These are phyloP conservation scores for Fusarium xyrophilum DNA, from an alignment of 2,329 filamentous ascomycete genomes.

Conservation along the genomic window DNA sequence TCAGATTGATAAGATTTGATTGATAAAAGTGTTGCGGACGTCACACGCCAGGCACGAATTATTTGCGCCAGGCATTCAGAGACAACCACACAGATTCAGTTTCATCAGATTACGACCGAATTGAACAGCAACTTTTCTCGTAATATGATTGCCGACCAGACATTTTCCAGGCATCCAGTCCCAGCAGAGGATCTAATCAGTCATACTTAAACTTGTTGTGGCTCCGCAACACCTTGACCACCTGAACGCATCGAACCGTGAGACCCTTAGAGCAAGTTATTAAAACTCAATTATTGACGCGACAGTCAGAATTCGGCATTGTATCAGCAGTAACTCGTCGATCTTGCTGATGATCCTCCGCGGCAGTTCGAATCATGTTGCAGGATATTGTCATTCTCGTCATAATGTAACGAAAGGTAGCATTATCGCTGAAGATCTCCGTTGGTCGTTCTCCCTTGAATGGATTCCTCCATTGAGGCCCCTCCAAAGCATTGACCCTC, in stretches of 20 bases:
- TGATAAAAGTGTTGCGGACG: slow-evolving; percentile 49
- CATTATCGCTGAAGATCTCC: slow-evolving; percentile 16
- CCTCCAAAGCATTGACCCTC: slow-evolving; percentile 17
- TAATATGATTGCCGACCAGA: slow-evolving; percentile 18
- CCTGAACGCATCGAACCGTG: neutral
- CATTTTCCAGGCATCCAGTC: slow-evolving; percentile 15
- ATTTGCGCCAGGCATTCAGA: slow-evolving; percentile 25
- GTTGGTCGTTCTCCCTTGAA: neutral
- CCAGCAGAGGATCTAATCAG: slow-evolving; percentile 14
- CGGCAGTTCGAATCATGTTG: slow-evolving; percentile 15
- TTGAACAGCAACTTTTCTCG: slow-evolving; percentile 15
- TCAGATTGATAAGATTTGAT: slow-evolving; percentile 60
- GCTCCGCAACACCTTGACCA: slow-evolving; percentile 22
- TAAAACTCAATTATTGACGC: slow-evolving; percentile 4
- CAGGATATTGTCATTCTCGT: slow-evolving; percentile 1
- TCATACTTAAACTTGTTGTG: slow-evolving; percentile 12
- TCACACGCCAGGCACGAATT: slow-evolving; percentile 33
- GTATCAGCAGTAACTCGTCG: neutral
- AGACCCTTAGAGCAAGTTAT: neutral
- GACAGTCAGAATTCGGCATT: slow-evolving; percentile 3
- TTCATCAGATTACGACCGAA: slow-evolving; percentile 25
- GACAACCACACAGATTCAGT: neutral
- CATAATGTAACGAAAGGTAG: slow-evolving; percentile 15
- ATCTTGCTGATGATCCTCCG: neutral
- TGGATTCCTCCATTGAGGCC: slow-evolving; percentile 16